Conservation (phyloP, 345 rosid genomes). For the Dovyalis caffra region DNA sequence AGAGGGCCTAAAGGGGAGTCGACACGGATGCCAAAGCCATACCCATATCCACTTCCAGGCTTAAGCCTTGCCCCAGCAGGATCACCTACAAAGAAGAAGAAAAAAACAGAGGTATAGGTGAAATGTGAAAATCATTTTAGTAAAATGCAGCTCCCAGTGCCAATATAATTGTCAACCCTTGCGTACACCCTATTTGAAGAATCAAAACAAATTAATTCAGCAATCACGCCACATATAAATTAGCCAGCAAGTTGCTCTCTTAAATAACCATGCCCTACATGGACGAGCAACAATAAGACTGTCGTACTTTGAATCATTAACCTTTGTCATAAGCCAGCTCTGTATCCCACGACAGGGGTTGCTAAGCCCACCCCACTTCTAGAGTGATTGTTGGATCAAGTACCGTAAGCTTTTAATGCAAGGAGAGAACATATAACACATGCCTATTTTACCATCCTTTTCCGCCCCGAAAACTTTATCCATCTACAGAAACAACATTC, state of each 20-base stretch:
- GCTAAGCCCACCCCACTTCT: not conserved
- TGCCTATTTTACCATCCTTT: not conserved
- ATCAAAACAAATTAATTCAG: not conserved
- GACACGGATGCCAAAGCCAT: conserved; percentile 79
- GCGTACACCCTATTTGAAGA: not conserved
- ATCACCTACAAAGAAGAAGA: conserved; percentile 49
- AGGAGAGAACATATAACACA: not conserved
- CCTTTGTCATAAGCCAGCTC: not conserved
- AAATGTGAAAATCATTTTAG: not conserved
- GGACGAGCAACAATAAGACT: not conserved
- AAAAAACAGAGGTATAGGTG: not conserved
- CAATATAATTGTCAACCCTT: too few relatives aligned
- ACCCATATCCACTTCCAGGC: conserved; percentile 92
- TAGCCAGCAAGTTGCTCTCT: not conserved
- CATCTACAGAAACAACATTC: not conserved
- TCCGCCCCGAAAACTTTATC: not conserved
- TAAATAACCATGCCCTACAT: not conserved
- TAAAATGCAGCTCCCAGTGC: too few relatives aligned
- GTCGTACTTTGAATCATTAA: not conserved
- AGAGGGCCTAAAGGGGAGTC: conserved; percentile 88
- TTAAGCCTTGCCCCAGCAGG: conserved; percentile 94
- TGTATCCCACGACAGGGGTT: not conserved
- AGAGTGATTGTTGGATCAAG: not conserved
- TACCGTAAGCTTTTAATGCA: not conserved
- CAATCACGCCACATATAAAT: not conserved